A percentile compares a stretch with the other conserved stretches of the same genome.
phyloP scores from a whole-genome alignment of 345 rosid genomes.

The Syzygium oleosum region DNA sequence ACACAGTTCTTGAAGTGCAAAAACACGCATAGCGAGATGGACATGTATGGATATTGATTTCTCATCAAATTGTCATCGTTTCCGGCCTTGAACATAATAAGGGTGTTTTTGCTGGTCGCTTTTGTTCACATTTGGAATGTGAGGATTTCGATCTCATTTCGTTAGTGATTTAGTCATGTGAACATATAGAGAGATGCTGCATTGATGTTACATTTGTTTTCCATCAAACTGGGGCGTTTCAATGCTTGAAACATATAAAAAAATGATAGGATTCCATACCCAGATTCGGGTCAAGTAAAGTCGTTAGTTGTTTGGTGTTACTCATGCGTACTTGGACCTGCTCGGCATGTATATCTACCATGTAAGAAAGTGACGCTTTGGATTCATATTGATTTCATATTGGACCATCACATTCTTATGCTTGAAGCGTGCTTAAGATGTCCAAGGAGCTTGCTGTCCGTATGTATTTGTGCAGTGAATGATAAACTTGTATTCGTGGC shows the following conservation, averaged over 20 bases:
- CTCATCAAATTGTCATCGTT: neutral
- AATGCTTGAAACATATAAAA: neutral
- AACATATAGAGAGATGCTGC: neutral
- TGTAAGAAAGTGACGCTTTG: neutral
- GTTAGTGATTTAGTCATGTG: neutral
- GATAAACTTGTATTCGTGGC: neutral
- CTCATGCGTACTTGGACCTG: neutral
- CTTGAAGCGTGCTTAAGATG: neutral
- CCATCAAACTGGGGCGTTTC: neutral
- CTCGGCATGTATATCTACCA: neutral
- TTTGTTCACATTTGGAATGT: neutral
- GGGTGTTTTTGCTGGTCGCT: neutral
- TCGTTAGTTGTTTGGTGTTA: neutral
- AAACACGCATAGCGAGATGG: neutral
- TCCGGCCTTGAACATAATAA: neutral
- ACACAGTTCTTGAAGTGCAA: neutral
- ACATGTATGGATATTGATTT: neutral
- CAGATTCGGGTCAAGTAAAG: neutral
- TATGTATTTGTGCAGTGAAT: too few species aligned
- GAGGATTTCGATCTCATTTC: neutral
- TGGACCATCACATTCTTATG: neutral
- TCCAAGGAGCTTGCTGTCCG: too few species aligned
- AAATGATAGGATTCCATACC: neutral
- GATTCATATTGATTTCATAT: neutral
- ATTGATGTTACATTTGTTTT: neutral